Evolutionary conservation across 805 yeast species (phyloP).

Genomic region (Aciculoconidium aculeatum): DNA sequence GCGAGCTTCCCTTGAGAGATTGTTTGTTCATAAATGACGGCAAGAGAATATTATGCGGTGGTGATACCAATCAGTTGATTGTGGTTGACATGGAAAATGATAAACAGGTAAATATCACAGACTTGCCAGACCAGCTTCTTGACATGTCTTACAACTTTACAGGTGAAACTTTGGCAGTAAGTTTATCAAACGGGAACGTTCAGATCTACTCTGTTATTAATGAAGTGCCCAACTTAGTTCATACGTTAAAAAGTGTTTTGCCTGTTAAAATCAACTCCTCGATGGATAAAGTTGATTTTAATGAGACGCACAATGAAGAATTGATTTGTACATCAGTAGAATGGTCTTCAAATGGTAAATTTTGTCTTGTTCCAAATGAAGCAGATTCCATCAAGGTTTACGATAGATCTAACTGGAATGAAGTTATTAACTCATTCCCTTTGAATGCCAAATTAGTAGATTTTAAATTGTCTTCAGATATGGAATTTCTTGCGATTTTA

Average conservation of each 20-base stretch:
- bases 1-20: conserved; percentile 46
- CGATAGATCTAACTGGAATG: conserved; percentile 31
- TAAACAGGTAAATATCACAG: conserved; percentile 24
- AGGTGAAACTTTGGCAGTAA: conserved; percentile 52
- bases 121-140: conserved; percentile 49
- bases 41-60: conserved; percentile 52
- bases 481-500: conserved; percentile 53
- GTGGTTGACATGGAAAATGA: conserved; percentile 37
- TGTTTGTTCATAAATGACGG: conserved; percentile 58
- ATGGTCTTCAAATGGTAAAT: conserved; percentile 69
- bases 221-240: conserved; percentile 47
- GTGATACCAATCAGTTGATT: conserved; percentile 56
- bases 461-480: conserved; percentile 57
- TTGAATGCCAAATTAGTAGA: conserved; percentile 34
- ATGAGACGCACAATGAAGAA: conserved; percentile 39
- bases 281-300: conserved; percentile 30
- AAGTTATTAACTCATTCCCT: conserved; percentile 11
- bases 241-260: conserved; percentile 38
- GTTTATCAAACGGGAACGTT: conserved; percentile 56
- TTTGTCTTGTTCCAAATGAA: conserved; percentile 61
- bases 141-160: conserved; percentile 51
- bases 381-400: conserved; percentile 43
- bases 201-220: conserved; percentile 51
- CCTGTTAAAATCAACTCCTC: conserved; percentile 30
- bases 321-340: conserved; percentile 48